Evolutionary conservation across 148 eudicot species (phyloP).

Genomic region (Vaccinium corymbosum): DNA sequence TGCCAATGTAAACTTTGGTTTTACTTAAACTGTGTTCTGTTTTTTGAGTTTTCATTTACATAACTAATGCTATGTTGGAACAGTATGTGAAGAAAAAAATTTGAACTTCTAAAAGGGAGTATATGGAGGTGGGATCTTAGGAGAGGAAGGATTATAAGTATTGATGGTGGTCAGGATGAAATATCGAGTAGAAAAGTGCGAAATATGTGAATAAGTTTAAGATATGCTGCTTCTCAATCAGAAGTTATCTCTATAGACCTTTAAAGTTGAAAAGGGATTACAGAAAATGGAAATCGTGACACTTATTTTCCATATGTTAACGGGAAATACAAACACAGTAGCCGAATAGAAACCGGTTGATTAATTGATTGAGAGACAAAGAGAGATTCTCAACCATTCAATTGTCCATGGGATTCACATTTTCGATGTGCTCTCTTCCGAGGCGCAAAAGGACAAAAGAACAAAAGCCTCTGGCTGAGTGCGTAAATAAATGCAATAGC

Average conservation of each 20-base stretch:
- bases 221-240: neutral
- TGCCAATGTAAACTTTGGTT: neutral
- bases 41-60: neutral
- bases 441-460: neutral
- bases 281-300: neutral
- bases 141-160: neutral
- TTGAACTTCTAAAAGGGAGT: neutral
- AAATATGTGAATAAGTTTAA: neutral
- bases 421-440: neutral
- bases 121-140: neutral
- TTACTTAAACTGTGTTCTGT: neutral
- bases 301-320: neutral
- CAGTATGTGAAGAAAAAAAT: neutral
- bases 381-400: neutral
- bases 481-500: neutral
- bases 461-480: neutral
- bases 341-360: neutral
- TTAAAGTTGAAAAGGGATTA: neutral
- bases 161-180: neutral
- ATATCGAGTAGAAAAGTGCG: neutral
- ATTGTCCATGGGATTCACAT: neutral
- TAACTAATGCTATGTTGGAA: neutral
- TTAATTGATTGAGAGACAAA: neutral
- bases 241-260: neutral
- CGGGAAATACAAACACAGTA: neutral